Evolutionary conservation across 2,329 filamentous ascomycete genomes (phyloP).

Genomic region (Trichoderma aggressivum): DNA sequence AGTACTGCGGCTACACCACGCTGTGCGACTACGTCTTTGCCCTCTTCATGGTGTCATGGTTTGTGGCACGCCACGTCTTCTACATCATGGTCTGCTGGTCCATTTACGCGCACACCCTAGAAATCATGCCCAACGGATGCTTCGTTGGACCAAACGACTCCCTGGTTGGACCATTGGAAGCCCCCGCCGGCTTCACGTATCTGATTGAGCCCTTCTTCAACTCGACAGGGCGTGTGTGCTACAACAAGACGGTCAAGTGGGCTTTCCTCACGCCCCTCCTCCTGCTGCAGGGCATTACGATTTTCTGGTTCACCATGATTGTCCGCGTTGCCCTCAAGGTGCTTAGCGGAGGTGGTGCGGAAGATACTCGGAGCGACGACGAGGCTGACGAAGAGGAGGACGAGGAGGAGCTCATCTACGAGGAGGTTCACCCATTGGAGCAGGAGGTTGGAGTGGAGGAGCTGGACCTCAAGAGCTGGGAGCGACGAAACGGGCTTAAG

Average conservation of each 20-base stretch:
- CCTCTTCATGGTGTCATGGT: conserved; percentile 82
- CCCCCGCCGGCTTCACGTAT: conserved; percentile 53
- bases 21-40: conserved; percentile 82
- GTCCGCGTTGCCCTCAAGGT: conserved; percentile 78
- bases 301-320: conserved; percentile 90
- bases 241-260: conserved; percentile 69
- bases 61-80: conserved; percentile 75
- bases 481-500: conserved; percentile 53
- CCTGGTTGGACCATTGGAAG: conserved; percentile 50
- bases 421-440: conserved; percentile 58
- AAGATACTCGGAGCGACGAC: conserved; percentile 84
- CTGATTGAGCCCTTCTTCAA: conserved; percentile 72
- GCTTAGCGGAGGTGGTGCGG: conserved; percentile 69
- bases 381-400: conserved; percentile 68
- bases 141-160: conserved; percentile 59
- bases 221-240: conserved; percentile 73
- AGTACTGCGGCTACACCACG: conserved; percentile 75
- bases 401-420: conserved; percentile 52
- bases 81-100: conserved; percentile 82
- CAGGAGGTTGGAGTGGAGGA: conserved; percentile 73
- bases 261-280: conserved; percentile 74
- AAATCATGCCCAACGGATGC: conserved; percentile 64
- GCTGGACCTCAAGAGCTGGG: conserved; percentile 64
- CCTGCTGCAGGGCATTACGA: conserved; percentile 72
- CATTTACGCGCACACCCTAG: conserved; percentile 64